Percentiles rank a stretch among this genome's conserved stretches.
These are phyloP conservation scores for Simmondsia chinensis DNA, from an alignment of 148 eudicot species.

Conservation along the genomic window DNA sequence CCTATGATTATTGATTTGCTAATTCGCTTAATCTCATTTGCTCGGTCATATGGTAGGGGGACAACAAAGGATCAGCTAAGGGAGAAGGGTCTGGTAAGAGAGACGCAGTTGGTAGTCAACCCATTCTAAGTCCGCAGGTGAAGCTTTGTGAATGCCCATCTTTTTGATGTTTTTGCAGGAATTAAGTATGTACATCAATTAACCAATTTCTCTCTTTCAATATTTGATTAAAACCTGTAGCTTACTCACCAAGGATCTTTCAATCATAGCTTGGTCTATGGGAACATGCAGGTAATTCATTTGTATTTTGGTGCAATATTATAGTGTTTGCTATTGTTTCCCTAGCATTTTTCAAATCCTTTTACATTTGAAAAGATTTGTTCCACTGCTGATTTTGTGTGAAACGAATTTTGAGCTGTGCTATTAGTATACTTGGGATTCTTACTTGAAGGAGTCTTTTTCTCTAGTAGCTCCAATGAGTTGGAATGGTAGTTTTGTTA, in stretches of 20 bases:
- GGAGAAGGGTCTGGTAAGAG: slow-evolving; percentile 56
- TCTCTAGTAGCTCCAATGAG: no score
- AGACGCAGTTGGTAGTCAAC: slow-evolving; percentile 44
- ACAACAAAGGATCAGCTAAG: slow-evolving; percentile 72
- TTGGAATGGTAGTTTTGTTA: no score
- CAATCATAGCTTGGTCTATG: slow-evolving; percentile 60
- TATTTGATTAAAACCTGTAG: no score
- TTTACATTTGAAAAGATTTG: no score
- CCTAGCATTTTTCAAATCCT: no score
- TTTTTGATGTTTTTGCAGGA: not conserved
- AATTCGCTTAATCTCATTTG: not conserved
- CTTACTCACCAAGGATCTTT: slow-evolving; percentile 80
- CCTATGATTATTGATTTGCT: not conserved
- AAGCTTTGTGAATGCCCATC: not conserved
- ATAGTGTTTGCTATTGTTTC: no score
- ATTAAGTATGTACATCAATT: not conserved
- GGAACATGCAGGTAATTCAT: slow-evolving; percentile 49
- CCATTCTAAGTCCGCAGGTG: slow-evolving; percentile 47
- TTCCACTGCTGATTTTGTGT: no score
- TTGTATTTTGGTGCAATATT: no score
- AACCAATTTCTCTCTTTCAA: no score
- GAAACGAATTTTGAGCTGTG: no score
- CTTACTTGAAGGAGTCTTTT: no score
- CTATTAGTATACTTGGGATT: no score
- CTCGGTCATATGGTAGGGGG: slow-evolving; percentile 50